Conservation (phyloP, 2,329 filamentous ascomycete genomes). For the Neonectria coccinea region DNA sequence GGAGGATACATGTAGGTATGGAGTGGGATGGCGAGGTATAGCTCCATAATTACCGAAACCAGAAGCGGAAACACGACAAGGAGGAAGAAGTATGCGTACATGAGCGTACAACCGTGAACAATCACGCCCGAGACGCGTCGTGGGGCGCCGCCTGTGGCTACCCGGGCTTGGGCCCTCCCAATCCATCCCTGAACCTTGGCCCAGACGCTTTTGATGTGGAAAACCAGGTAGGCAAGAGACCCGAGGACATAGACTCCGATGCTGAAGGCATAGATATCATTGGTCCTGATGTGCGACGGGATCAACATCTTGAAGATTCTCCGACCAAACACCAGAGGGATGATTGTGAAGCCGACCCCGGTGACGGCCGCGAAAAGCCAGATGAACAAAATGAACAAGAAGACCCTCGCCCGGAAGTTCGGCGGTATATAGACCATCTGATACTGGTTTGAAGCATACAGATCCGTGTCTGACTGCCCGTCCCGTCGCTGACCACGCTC, state of each 20-base stretch:
- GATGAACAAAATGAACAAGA: conserved; percentile 86
- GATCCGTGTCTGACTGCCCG: conserved; percentile 63
- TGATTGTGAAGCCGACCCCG: conserved; percentile 85
- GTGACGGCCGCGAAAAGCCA: conserved; percentile 94
- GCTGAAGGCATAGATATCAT: conserved; percentile 97
- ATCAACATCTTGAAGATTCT: conserved; percentile 79
- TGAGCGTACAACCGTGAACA: conserved; percentile 59
- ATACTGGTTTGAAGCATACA: conserved; percentile 71
- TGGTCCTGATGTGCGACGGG: conserved; percentile 78
- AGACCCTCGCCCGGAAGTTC: conserved; percentile 82
- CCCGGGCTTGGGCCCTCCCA: conserved; percentile 36
- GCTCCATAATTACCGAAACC: conserved; percentile 82
- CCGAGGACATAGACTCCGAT: conserved; percentile 87
- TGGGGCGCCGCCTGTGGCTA: conserved; percentile 38
- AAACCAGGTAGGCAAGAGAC: conserved; percentile 70
- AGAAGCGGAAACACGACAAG: conserved; percentile 84
- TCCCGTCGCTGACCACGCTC: conserved; percentile 71
- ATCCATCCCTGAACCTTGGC: conserved; percentile 49
- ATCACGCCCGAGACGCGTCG: conserved; percentile 45
- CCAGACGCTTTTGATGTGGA: conserved; percentile 61
- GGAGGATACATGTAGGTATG: conserved; percentile 77
- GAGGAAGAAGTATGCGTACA: conserved; percentile 82
- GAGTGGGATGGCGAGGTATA: conserved; percentile 88
- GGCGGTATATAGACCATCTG: conserved; percentile 85
- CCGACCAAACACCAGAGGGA: conserved; percentile 88